Base-by-base conservation (phyloP, 2,329 filamentous ascomycete species). In the Fusarium veterinarium region DNA sequence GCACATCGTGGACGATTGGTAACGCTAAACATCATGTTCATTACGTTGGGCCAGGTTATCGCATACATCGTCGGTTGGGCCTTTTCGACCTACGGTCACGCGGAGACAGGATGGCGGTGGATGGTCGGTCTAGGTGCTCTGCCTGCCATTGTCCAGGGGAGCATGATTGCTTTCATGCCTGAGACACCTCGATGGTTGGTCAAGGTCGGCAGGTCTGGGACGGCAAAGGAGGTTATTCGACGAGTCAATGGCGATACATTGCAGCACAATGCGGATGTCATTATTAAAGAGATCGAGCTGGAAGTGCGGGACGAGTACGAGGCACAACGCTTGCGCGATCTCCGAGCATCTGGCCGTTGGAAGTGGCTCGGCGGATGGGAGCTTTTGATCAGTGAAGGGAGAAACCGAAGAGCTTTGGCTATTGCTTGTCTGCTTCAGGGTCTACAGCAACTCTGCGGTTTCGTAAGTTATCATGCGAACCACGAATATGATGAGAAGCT, bases 171-270 rank as follows among this genome's bases (percentile, higher is more conserved):
- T 5, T 85, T 90, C 57, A 92, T 97, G 88, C 95, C 95, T 0
- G 95, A 98, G 82, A 97, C 93, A 17, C 95, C 95, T 38, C 87
- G 95, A 30, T 98, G 94, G 92, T 86, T 98, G 28, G 91, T 97
- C 25, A 91, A 91, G 79, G 89, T 87, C 6, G 92, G 91, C 3
- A 85, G 87, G 52, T 86, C 87, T 6, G 84, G 84, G 8, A 87
- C 89, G 67, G 95, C 95, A 8, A 88, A 87, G 69, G 77, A 76
- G 8, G 90, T 97, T 5, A 83, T 98, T 23, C 84, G 81, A 37
- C 89, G 86, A 68, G 89, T 95, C 5, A 91, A 92, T 65, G 89
- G 90, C 79, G 67, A 81, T 78, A 61, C 84, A 13, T 81, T 84
- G 20, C 80, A 82, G 38, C 79, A 80, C 17, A 81, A 89, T 41